phyloP scores from a whole-genome alignment of 2,329 filamentous ascomycete species.

The Metarhizium humberi region DNA sequence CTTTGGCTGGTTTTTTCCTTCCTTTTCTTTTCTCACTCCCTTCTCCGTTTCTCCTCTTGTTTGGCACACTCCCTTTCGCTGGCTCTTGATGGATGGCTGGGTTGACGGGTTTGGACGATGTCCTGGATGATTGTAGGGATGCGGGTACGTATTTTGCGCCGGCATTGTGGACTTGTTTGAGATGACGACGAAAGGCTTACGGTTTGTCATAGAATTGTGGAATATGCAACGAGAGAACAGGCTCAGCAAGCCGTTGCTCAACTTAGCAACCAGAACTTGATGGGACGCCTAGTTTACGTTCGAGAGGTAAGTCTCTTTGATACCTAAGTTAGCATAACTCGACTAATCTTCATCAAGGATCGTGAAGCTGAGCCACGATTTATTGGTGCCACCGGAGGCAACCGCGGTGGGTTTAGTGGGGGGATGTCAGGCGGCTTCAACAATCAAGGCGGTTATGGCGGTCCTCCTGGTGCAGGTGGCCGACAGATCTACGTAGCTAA shows the following conservation, averaged over 20 bases:
- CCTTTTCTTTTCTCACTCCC: slow-evolving; percentile 58
- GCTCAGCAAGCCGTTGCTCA: slow-evolving; percentile 94
- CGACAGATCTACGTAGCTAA: slow-evolving; percentile 97
- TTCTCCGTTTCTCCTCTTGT: slow-evolving; percentile 45
- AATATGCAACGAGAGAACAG: slow-evolving; percentile 99
- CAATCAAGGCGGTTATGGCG: slow-evolving; percentile 46
- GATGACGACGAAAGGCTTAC: background rate
- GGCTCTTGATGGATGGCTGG: slow-evolving; percentile 77
- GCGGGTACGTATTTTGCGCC: slow-evolving; percentile 65
- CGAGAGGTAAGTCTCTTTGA: slow-evolving; percentile 63
- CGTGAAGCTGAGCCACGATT: slow-evolving; percentile 97
- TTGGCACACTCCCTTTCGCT: slow-evolving; percentile 43
- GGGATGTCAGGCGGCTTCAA: slow-evolving; percentile 40
- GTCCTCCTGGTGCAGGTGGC: slow-evolving; percentile 42
- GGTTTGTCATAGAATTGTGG: slow-evolving; percentile 71
- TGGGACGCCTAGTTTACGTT: slow-evolving; percentile 97
- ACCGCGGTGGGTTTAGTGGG: slow-evolving; percentile 53
- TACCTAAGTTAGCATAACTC: too few species aligned
- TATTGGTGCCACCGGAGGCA: slow-evolving; percentile 60
- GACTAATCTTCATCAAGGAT: slow-evolving; percentile 49
- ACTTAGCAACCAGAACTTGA: slow-evolving; percentile 97
- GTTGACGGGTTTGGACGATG: slow-evolving; percentile 97
- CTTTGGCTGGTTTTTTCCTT: slow-evolving; percentile 54
- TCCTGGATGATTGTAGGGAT: slow-evolving; percentile 95
- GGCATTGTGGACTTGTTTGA: background rate